Evolutionary conservation across 257 asterid genomes (phyloP).

Genomic region (Solanum chiquidenum): DNA sequence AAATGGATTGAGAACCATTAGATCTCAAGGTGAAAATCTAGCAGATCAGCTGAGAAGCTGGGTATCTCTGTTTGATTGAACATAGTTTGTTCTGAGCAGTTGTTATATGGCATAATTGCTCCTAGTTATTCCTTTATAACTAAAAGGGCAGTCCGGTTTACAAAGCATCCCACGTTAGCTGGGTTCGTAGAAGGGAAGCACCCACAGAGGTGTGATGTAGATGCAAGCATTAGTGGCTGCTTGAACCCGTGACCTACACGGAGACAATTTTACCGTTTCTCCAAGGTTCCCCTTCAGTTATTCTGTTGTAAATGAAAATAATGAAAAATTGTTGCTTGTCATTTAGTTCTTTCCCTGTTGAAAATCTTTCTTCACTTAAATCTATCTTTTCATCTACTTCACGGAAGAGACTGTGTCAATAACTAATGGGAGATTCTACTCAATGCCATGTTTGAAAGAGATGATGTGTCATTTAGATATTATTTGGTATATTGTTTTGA

Average conservation of each 20-base stretch:
- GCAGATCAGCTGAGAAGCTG: neutral
- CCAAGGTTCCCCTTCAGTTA: neutral
- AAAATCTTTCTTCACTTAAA: neutral
- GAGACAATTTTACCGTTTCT: neutral
- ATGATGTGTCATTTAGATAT: neutral
- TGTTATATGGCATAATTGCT: neutral
- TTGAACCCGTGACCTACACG: neutral
- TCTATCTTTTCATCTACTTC: neutral
- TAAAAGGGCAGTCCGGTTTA: too few species aligned
- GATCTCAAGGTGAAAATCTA: neutral
- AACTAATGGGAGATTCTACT: neutral
- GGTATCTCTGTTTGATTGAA: neutral
- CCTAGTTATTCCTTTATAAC: neutral
- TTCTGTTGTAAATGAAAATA: neutral
- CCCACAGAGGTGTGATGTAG: too few species aligned
- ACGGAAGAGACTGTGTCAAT: neutral
- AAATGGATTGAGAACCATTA: neutral
- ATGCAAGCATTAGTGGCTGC: neutral
- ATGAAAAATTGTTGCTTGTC: neutral
- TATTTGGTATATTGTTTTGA: conserved; percentile 8
- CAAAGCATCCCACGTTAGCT: too few species aligned
- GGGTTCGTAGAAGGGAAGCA: neutral
- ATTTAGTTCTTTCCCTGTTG: neutral
- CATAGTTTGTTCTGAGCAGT: neutral
- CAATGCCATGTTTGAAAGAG: neutral